phyloP scores from a whole-genome alignment of 139 green algal species.

The Tetraselmis striata region DNA sequence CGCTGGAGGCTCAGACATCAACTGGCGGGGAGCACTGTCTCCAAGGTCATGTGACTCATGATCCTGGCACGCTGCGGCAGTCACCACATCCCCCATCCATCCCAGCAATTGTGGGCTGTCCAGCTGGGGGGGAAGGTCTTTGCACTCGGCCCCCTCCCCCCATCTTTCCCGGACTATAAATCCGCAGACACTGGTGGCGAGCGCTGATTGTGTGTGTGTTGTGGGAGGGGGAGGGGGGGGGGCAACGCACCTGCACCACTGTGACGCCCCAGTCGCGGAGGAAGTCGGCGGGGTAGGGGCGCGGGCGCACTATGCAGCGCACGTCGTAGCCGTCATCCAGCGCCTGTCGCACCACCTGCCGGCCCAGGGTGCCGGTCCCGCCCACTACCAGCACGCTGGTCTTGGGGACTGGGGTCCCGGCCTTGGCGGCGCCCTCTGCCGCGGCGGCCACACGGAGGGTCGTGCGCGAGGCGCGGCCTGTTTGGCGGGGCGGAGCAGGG shows the following conservation, averaged over 20 bases:
- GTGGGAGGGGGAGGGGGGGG: not conserved
- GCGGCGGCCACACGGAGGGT: not conserved
- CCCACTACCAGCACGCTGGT: slow-evolving; percentile 91
- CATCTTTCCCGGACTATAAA: too few relatives aligned
- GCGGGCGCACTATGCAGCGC: slow-evolving; percentile 87
- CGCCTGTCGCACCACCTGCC: slow-evolving; percentile 89
- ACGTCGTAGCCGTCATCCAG: slow-evolving; percentile 98
- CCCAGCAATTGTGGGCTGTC: too few relatives aligned
- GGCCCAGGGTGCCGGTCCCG: slow-evolving; percentile 90
- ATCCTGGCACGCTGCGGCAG: too few relatives aligned
- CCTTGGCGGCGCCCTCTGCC: not conserved
- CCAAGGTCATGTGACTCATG: too few relatives aligned
- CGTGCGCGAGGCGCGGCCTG: not conserved
- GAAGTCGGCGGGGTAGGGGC: slow-evolving; percentile 92
- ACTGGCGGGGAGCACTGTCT: too few relatives aligned
- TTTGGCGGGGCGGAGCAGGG: too few relatives aligned
- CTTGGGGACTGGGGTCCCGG: slow-evolving; percentile 72
- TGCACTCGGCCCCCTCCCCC: too few relatives aligned
- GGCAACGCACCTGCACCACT: slow-evolving; percentile 60
- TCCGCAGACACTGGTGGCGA: too few relatives aligned
- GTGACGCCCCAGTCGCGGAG: slow-evolving; percentile 96
- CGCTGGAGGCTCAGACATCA: too few relatives aligned
- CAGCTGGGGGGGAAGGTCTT: too few relatives aligned
- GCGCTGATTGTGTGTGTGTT: too few relatives aligned
- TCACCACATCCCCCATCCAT: too few relatives aligned